phyloP scores from a whole-genome alignment of 768 basidiomycete genomes.

The Pleurotus cornucopiae region DNA sequence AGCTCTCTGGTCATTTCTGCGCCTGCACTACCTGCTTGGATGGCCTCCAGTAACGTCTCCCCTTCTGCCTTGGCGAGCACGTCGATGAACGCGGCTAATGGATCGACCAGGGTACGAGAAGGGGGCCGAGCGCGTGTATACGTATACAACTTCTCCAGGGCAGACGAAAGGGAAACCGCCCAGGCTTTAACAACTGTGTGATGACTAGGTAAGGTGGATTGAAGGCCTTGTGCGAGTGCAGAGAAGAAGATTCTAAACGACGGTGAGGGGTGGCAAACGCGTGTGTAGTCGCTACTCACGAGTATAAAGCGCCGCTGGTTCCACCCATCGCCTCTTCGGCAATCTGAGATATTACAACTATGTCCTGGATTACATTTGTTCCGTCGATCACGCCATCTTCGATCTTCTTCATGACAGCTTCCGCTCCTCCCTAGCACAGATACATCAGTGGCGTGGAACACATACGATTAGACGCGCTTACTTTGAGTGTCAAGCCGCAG shows the following conservation, averaged over 20 bases:
- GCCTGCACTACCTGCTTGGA: constrained; percentile 55
- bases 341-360: constrained; percentile 66
- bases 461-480: constrained; percentile 10
- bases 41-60: constrained; percentile 44
- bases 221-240: constrained; percentile 72
- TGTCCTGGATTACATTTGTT: constrained; percentile 56
- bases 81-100: constrained; percentile 70
- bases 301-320: constrained; percentile 87
- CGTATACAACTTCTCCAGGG: constrained; percentile 62
- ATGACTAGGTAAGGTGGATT: constrained; percentile 22
- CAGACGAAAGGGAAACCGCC: constrained; percentile 52
- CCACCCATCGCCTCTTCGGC: constrained; percentile 89
- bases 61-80: constrained; percentile 28
- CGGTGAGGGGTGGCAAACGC: background rate
- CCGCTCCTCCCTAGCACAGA: constrained; percentile 56
- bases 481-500: constrained; percentile 51
- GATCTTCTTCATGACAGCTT: constrained; percentile 59
- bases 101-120: constrained; percentile 91
- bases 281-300: constrained; percentile 44
- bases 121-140: constrained; percentile 90
- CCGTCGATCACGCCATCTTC: constrained; percentile 54
- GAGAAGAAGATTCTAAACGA: constrained; percentile 84
- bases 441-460: background rate
- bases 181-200: constrained; percentile 34
- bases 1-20: constrained; percentile 73